These are phyloP conservation scores for Prunus campanulata DNA, from an alignment of 306 rosid species.

Conservation along the genomic window DNA sequence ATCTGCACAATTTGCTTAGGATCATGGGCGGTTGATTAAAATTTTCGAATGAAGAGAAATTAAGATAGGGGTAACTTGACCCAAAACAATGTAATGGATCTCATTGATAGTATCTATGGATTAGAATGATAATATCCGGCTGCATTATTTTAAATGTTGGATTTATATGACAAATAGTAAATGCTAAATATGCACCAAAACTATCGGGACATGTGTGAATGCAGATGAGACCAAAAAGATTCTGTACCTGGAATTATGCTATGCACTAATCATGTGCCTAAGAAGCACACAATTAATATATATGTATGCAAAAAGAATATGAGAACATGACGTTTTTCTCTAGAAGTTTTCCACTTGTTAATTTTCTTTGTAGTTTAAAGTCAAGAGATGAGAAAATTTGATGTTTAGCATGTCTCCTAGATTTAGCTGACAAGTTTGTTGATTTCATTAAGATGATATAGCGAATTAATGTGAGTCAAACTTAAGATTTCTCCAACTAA, in stretches of 20 bases:
- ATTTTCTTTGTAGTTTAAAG: background rate
- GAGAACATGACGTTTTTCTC: slow-evolving; percentile 14
- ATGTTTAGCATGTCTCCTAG: slow-evolving; percentile 3
- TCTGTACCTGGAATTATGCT: background rate
- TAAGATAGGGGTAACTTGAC: background rate
- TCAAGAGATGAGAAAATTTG: background rate
- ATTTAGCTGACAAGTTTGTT: slow-evolving; percentile 1
- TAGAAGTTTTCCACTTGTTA: background rate
- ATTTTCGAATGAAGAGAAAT: background rate
- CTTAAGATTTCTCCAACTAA: too few relatives aligned
- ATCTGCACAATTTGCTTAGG: background rate
- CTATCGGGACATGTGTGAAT: background rate
- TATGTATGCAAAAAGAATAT: background rate
- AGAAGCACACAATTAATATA: background rate
- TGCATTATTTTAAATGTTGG: background rate
- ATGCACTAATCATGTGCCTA: slow-evolving; percentile 10
- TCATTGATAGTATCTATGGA: background rate
- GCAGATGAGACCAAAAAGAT: background rate
- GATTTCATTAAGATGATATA: background rate
- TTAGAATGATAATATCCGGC: background rate
- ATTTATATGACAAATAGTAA: background rate
- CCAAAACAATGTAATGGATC: background rate
- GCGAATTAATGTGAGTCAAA: too few relatives aligned
- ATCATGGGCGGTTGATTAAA: background rate
- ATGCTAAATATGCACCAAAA: background rate